A percentile compares a stretch with the other conserved stretches of the same genome.
Conservation (phyloP, 2,329 filamentous ascomycete genomes). For the Pyricularia sp. region DNA sequence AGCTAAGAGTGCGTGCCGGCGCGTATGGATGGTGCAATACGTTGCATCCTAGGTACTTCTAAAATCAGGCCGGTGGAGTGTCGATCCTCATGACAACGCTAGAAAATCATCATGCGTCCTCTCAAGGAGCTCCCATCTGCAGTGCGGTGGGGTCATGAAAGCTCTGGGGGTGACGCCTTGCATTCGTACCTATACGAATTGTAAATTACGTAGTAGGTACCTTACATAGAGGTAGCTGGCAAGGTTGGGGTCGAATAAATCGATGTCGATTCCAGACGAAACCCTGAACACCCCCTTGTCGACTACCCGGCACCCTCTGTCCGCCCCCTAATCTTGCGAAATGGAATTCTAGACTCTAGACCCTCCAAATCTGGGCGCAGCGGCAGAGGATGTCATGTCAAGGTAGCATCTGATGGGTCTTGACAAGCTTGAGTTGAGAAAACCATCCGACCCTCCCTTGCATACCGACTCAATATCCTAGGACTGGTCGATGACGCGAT, state of each 20-base stretch:
- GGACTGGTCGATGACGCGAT: slow-evolving; percentile 1
- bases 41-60: background rate
- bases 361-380: no score
- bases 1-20: background rate
- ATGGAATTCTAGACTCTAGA: background rate
- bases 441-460: background rate
- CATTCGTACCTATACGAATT: no score
- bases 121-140: background rate
- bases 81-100: background rate
- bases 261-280: background rate
- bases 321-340: background rate
- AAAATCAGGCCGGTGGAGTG: background rate
- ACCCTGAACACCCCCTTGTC: background rate
- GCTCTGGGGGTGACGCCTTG: background rate
- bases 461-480: background rate
- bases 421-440: background rate
- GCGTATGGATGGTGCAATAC: background rate
- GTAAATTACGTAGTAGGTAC: no score
- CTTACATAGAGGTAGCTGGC: no score
- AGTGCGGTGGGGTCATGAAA: background rate
- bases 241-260: no score
- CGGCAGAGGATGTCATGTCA: background rate
- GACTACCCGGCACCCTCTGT: background rate
- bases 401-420: background rate
- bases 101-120: background rate